Base-by-base conservation (phyloP, 768 basidiomycete genomes). In the Epithele typhae region DNA sequence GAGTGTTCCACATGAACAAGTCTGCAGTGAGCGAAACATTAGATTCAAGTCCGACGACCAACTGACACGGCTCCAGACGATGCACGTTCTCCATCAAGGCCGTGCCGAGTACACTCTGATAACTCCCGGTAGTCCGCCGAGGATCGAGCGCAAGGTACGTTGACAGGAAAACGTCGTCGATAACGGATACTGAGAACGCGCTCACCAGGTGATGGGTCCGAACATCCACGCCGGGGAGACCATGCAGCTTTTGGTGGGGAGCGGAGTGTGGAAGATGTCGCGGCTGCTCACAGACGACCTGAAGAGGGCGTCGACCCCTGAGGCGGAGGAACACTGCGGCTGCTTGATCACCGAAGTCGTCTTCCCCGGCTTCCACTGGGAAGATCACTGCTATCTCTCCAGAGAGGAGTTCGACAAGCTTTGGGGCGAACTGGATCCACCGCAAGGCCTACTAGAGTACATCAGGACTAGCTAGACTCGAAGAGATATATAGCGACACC, bases 321-420 rank as follows among this genome's bases (percentile, higher is more conserved):
- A 27, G 14, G 15, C 56, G 6, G 64, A 67, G 39, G 59, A 68
- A 27, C 47, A 55, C n/a, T 64, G 64, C 0, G 73, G 78, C 4
- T 79, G 77, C 51, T 60, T 83, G 45, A 78, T 83, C 52, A 75
- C 73, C 15, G 78, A 81, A 62, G 72, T 81, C 4, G 77, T 81
- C n/a, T 71, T 78, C 10, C 78, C 79, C 1, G 77, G 75, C 3
- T 78, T 78, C 53, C 56, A 68, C 30, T 78, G 73, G 74, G 71
- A 73, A 42, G 78, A 78, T 52, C 78, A 79, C 51, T 43, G 61
- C 17, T 78, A 68, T 50, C 53, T 78, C 59, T 68, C 65, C n/a
- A 48, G 33, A 49, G 48, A 56, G 19, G 67, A 44, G 21, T 53
- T 78, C 51, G 43, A 64, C 35, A 52, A 57, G 19, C 45, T 77